Evolutionary conservation across 805 yeast species (phyloP), one percentile per base, ranked within the genome.

Genomic region (Peterozyma toletana): DNA sequence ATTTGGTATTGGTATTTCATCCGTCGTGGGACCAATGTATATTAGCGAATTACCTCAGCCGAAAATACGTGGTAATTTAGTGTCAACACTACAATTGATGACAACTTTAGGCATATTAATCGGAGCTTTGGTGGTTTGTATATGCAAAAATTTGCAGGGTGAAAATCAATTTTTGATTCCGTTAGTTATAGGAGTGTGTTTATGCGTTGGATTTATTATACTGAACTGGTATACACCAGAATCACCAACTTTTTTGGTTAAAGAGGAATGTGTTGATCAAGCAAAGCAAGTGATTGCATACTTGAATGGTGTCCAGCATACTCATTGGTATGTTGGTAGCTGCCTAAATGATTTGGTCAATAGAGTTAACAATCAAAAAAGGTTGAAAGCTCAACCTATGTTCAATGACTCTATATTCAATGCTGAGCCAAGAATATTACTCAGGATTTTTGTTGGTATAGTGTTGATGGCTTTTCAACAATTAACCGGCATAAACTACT

Each of bases 401-500:
- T 27, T 33, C 15, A 14, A 31, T 13, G 34, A 31, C 15, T 11
- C 34, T 13, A 31, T 31, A 13, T 21, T 21, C 7, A 21, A 51
- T 11, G 66, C 66, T 1, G 42, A 61, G 43, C 66, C 66, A 14
- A 58, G 48, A 38, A 60, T 56, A 35, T 40, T 59, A 6, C 33
- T 49, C 14, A 51, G 67, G 37, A 50, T 57, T 1, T 15, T 62
- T 1, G 54, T 61, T 0, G 69, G 69, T 1, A 52, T 61, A 35
- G 36, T 49, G 3, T 39, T 64, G 5, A 44, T 57, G 31, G 53
- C 54, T 36, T 54, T 62, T 33, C 69, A 64, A 49, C 87, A 81
- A 56, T 67, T 78, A 53, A 70, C 78, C 30, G 88, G 88, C 48
- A 72, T 79, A 43, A 81, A 81, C 62, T 81, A 78, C 61, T 78